Percentiles rank a stretch among this genome's conserved stretches.
phyloP scores from a whole-genome alignment of 2,329 filamentous ascomycete genomes.

The Phaeomoniella chlamydospora region DNA sequence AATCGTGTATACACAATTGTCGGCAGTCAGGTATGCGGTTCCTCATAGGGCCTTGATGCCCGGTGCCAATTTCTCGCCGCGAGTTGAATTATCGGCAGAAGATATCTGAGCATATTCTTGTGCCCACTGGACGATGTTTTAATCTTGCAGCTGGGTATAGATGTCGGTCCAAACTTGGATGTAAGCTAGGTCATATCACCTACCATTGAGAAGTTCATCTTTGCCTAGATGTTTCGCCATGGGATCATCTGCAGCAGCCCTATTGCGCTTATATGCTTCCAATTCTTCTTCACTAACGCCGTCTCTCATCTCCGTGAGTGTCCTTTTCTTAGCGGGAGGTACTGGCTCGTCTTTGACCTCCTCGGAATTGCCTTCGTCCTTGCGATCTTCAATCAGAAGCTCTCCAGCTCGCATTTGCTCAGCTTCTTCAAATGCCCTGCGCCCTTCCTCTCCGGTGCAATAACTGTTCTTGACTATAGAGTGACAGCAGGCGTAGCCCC shows the following conservation, averaged over 20 bases:
- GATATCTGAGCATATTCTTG: too few species aligned
- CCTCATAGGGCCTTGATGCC: too few species aligned
- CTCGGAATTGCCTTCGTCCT: conserved; percentile 6
- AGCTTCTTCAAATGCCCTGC: conserved; percentile 62
- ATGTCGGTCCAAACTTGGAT: too few species aligned
- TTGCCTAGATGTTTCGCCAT: conserved; percentile 72
- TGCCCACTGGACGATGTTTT: too few species aligned
- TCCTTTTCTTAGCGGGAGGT: conserved; percentile 41
- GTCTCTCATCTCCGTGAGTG: conserved; percentile 61
- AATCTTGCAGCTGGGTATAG: too few species aligned
- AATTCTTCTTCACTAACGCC: conserved; percentile 72
- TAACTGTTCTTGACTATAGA: conserved; percentile 93
- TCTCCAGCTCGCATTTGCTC: conserved; percentile 40
- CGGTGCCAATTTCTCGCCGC: too few species aligned
- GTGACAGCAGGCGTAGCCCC: conserved; percentile 94
- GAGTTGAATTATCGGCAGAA: too few species aligned
- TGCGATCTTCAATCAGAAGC: conserved; percentile 18
- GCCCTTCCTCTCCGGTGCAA: conserved; percentile 86
- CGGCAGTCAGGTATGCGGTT: too few species aligned
- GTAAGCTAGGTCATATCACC: too few species aligned
- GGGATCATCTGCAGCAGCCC: conserved; percentile 61
- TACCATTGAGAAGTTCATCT: conserved; percentile 54
- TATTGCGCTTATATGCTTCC: conserved; percentile 69
- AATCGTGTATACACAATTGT: too few species aligned
- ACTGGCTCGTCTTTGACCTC: conserved; percentile 10